Evolutionary conservation across 2,329 filamentous ascomycete genomes (phyloP), one percentile per base, ranked within the genome.

Genomic region (Fusarium nygamai): DNA sequence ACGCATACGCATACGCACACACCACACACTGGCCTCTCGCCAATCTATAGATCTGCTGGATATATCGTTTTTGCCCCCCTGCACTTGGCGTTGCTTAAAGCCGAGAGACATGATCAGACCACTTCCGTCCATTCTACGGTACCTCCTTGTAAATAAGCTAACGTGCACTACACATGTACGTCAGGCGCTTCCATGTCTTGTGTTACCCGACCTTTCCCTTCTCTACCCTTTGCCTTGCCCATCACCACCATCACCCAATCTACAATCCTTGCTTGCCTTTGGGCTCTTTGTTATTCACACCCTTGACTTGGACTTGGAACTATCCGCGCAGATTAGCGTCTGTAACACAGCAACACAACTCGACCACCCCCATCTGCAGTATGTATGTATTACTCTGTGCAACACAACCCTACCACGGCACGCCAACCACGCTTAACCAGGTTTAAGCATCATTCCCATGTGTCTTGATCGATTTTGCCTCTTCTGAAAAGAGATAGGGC

Each of bases 161-260:
- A 69, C 33, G 44, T 69, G 48, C 65, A 69, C 67, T 69, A 70
- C 41, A 58, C 39, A 70, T 69, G 67, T 69, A 64, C 58, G 38
- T 69, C 67, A 69, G 64, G 67, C 71, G 46, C 47, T 70, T 66
- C 67, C 43, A 64, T 74, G 71, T 71, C 71, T 64, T 74, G 71
- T 74, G 71, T 74, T 72, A 74, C 71, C 67, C 60, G 71, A 74
- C 71, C 71, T 74, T 74, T 74, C 71, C 71, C 61, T 56, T 72
- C 71, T 67, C 50, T 74, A 20, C 58, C 50, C 44, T 68, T 53
- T 61, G 67, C 71, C 71, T 69, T 61, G 71, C 56, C 36, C 43
- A 72, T 72, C 57, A 69, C 51, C 64, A 60, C 66, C 67, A 71
- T 70, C 51, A 54, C 61, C 47, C 58, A 41, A 48, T 71, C 70